Evolutionary conservation across 495 filamentous ascomycete genomes (phyloP).

Genomic region (Eremomyces bilateralis): DNA sequence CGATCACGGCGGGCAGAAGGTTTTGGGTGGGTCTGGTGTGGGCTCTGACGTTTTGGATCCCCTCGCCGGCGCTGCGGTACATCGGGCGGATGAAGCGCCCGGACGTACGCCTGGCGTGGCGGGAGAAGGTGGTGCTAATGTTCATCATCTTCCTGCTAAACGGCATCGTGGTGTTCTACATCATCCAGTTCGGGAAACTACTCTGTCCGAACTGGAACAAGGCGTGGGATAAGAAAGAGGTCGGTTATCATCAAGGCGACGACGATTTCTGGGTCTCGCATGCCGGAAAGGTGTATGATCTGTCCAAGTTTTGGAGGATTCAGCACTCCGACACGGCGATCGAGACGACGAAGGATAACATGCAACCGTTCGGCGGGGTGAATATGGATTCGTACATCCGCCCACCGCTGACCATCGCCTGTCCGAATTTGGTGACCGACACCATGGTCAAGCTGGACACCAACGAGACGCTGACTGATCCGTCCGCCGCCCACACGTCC

Average conservation of each 20-base stretch:
- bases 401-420: constrained; percentile 54
- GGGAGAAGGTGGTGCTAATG: constrained; percentile 76
- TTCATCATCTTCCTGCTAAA: constrained; percentile 68
- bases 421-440: constrained; percentile 38
- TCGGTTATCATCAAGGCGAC: constrained; percentile 42
- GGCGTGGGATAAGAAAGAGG: constrained; percentile 57
- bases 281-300: constrained; percentile 78
- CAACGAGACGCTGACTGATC: constrained; percentile 37
- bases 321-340: constrained; percentile 52
- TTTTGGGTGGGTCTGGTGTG: constrained; percentile 67
- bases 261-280: constrained; percentile 79
- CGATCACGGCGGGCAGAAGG: constrained; percentile 38
- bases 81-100: constrained; percentile 93
- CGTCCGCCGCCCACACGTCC: constrained; percentile 39
- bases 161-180: constrained; percentile 73
- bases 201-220: constrained; percentile 87
- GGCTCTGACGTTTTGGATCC: constrained; percentile 85
- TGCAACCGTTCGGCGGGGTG: constrained; percentile 56
- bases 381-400: constrained; percentile 70
- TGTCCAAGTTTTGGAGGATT: constrained; percentile 62
- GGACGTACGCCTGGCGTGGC: constrained; percentile 91
- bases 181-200: constrained; percentile 62
- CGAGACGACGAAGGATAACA: constrained; percentile 37
- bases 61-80: constrained; percentile 57
- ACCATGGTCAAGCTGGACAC: constrained; percentile 27